phyloP scores from a whole-genome alignment of 805 yeast genomes.

The Lipomyces japonicus region DNA sequence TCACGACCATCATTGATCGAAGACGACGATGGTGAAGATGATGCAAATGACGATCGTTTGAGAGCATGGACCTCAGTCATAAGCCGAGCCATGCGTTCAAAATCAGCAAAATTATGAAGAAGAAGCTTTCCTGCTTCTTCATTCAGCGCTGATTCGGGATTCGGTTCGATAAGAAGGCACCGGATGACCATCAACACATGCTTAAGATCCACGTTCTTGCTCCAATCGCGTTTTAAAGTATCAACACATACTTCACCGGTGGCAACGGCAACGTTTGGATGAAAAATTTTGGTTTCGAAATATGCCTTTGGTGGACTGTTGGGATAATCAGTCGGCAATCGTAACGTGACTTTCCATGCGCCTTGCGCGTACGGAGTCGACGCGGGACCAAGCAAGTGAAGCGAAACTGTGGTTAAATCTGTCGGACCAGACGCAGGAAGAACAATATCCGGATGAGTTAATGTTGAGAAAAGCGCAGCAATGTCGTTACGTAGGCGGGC shows the following conservation, averaged over 20 bases:
- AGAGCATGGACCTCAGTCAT: conserved; percentile 36
- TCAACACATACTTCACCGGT: conserved; percentile 38
- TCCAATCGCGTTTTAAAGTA: conserved; percentile 36
- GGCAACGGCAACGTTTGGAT: conserved; percentile 35
- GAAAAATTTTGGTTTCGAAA: conserved; percentile 37
- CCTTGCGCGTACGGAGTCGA: conserved; percentile 47
- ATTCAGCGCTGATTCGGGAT: conserved; percentile 36
- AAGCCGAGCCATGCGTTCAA: conserved; percentile 32
- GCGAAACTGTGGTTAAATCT: conserved; percentile 16
- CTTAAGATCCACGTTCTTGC: conserved; percentile 29
- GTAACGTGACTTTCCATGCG: conserved; percentile 45
- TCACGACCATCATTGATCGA: background rate
- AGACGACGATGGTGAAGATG: background rate
- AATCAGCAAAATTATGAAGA: conserved; percentile 33
- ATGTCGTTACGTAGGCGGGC: conserved; percentile 21
- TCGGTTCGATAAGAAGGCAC: conserved; percentile 35
- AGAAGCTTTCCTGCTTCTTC: conserved; percentile 36
- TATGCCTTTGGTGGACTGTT: conserved; percentile 44
- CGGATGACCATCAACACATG: conserved; percentile 34
- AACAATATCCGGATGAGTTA: conserved; percentile 24
- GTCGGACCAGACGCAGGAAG: conserved; percentile 21
- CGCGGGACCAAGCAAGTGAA: conserved; percentile 38
- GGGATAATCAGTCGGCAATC: conserved; percentile 43
- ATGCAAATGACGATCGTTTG: conserved; percentile 11
- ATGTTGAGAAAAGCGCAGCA: conserved; percentile 7